phyloP scores from a whole-genome alignment of 1,284 basidiomycete genomes.

The Stygiomarasmius scandens region DNA sequence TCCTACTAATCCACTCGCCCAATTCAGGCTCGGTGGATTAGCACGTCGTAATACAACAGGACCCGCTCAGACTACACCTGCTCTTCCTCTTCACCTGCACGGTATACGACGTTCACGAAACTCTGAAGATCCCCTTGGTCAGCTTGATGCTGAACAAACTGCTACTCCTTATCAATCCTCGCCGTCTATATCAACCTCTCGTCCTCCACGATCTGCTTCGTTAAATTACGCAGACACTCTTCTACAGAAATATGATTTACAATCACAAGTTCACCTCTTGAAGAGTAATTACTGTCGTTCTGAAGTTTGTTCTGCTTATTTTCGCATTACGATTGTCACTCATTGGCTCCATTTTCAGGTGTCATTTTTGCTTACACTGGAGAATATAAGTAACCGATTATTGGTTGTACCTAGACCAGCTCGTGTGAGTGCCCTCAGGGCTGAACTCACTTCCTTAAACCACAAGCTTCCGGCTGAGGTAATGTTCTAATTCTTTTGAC shows the following conservation, averaged over 20 bases:
- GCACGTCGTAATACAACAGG: slow-evolving; percentile 50
- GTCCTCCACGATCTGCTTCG: slow-evolving; percentile 43
- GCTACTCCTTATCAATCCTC: slow-evolving; percentile 64
- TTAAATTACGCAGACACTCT: slow-evolving; percentile 53
- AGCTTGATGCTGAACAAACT: slow-evolving; percentile 53
- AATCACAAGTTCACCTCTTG: slow-evolving; percentile 75
- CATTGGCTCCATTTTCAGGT: slow-evolving; percentile 47
- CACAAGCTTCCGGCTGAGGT: slow-evolving; percentile 95
- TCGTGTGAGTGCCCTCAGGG: slow-evolving; percentile 91
- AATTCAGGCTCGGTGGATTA: slow-evolving; percentile 16
- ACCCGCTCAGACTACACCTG: slow-evolving; percentile 72
- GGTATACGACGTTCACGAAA: slow-evolving; percentile 53
- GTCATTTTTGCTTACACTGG: slow-evolving; percentile 86
- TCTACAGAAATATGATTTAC: slow-evolving; percentile 66
- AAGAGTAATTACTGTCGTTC: slow-evolving; percentile 90
- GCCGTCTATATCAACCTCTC: slow-evolving; percentile 60
- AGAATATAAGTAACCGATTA: slow-evolving; percentile 92
- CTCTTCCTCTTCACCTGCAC: slow-evolving; percentile 62
- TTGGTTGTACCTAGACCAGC: slow-evolving; percentile 93
- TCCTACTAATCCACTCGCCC: slow-evolving; percentile 2
- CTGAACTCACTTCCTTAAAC: slow-evolving; percentile 94
- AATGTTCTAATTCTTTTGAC: slow-evolving; percentile 17
- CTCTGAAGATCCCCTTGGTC: slow-evolving; percentile 75
- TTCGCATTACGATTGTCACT: slow-evolving; percentile 4
- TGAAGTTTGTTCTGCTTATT: slow-evolving; percentile 57